phyloP scores from a whole-genome alignment of 2,329 filamentous ascomycete species.

The Neurospora sp. region DNA sequence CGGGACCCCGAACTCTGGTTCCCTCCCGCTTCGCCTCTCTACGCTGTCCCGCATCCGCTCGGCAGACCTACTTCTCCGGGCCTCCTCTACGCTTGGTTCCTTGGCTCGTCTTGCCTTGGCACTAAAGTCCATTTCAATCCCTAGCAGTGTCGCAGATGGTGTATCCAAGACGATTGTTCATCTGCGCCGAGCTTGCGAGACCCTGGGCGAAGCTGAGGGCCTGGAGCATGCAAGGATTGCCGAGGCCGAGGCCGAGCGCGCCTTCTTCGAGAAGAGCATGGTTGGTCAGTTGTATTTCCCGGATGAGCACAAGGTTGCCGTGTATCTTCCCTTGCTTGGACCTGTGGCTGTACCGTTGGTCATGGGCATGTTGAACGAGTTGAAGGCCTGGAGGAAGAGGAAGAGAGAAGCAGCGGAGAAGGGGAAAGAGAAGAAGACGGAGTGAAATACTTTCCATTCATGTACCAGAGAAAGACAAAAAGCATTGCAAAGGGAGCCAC shows the following conservation, averaged over 20 bases:
- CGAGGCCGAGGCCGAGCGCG: conserved; percentile 79
- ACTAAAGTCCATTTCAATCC: conserved; percentile 84
- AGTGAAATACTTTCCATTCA: conserved; percentile 3
- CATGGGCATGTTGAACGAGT: conserved; percentile 73
- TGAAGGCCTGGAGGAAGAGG: conserved; percentile 51
- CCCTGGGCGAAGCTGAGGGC: conserved; percentile 55
- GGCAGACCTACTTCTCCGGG: conserved; percentile 74
- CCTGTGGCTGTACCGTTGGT: conserved; percentile 84
- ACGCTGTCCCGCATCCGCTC: conserved; percentile 79
- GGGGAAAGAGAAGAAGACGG: conserved; percentile 24
- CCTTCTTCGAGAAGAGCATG: conserved; percentile 99
- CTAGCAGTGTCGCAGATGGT: conserved; percentile 73
- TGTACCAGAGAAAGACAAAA: neutral
- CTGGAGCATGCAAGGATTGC: conserved; percentile 74
- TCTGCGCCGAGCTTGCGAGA: conserved; percentile 65
- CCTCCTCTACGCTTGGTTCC: conserved; percentile 88
- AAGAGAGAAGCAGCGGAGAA: conserved; percentile 32
- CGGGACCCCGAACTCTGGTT: conserved; percentile 73
- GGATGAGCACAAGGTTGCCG: conserved; percentile 95
- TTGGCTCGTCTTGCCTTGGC: conserved; percentile 76
- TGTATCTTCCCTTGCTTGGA: conserved; percentile 84
- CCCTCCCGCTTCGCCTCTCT: conserved; percentile 74
- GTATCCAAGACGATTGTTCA: conserved; percentile 72
- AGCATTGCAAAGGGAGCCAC: neutral
- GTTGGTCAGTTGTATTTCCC: conserved; percentile 98